Evolutionary conservation across 768 basidiomycete species (phyloP), one percentile per base, ranked within the genome.

Genomic region (Pilatotrama ljubarskyi): DNA sequence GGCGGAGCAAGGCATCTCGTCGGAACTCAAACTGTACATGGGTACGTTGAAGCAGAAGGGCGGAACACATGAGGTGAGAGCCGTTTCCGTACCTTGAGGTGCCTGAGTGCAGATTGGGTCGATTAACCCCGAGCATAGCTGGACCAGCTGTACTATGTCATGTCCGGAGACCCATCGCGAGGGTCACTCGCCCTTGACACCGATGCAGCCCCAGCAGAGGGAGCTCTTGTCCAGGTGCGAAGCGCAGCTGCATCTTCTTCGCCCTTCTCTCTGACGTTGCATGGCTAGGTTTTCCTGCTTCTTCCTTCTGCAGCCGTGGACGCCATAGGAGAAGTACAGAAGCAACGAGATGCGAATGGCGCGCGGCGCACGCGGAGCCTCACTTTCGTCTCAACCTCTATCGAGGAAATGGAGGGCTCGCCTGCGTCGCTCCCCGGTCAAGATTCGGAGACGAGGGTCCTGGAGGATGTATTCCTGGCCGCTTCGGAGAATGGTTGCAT

Each of bases 81-180:
- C 2, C n/a, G 44, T 17, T 15, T 3, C 3, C 26, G 20, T 17
- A 18, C n/a, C n/a, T n/a, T n/a, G n/a, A n/a, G n/a, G n/a, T n/a
- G n/a, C n/a, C n/a, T n/a, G n/a, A n/a, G n/a, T n/a, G n/a, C n/a
- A n/a, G n/a, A n/a, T n/a, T n/a, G n/a, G n/a, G 37, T 43, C 38
- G 42, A 13, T 22, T 51, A 14, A 36, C 35, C 8, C 40, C 68
- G 17, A 60, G 64, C 14, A 24, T 55, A 85, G 82, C 62, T 81
- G 2, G 66, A 68, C 20, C 78, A 80, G 46, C 75, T 87, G 38
- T 82, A 82, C 65, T 78, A 74, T 55, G 85, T 92, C 58, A 83
- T 78, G 22, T 85, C 89, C 0, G 90, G 90, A 3, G 88, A 88
- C 66, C 89, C 88, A 1, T 84, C 84, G 15, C 80, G 86, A 6